These are phyloP conservation scores for Komagataella mondaviorum DNA, from an alignment of 805 yeast species.

Conservation along the genomic window DNA sequence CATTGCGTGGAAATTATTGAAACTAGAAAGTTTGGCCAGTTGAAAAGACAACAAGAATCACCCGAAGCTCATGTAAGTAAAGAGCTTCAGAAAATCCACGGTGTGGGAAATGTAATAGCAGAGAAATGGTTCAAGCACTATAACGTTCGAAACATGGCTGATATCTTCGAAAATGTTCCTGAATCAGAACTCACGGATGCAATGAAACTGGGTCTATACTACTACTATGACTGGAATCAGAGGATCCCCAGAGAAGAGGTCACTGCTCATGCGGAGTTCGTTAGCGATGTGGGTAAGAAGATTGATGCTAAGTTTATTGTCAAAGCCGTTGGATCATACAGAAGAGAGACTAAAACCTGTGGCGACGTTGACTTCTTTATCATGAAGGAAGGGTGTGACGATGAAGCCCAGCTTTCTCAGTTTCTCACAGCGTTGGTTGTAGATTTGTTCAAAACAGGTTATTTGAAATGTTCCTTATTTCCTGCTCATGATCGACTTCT, in stretches of 20 bases:
- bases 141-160: conserved; percentile 21
- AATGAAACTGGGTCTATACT: conserved; percentile 26
- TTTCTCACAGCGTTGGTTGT: conserved; percentile 7
- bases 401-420: conserved; percentile 8
- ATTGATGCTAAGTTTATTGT: conserved; percentile 22
- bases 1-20: conserved; percentile 32
- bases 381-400: conserved; percentile 19
- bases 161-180: conserved; percentile 12
- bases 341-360: conserved; percentile 29
- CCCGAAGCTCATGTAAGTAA: conserved; percentile 13
- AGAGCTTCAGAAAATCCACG: conserved; percentile 26
- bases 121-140: conserved; percentile 17
- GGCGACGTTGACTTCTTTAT: conserved; percentile 43
- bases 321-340: conserved; percentile 35
- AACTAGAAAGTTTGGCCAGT: conserved; percentile 18
- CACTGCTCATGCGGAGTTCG: conserved; percentile 20
- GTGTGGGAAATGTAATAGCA: conserved; percentile 34
- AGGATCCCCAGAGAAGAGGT: conserved; percentile 34
- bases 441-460: conserved; percentile 5
- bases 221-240: conserved; percentile 30
- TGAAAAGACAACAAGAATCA: conserved; percentile 8
- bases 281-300: conserved; percentile 11
- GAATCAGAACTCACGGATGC: conserved; percentile 9
- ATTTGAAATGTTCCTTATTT: conserved; percentile 9
- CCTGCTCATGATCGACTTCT: conserved; percentile 3